These are phyloP conservation scores for Nicotiana noctiflora DNA, from an alignment of 257 asterid species.

Conservation along the genomic window DNA sequence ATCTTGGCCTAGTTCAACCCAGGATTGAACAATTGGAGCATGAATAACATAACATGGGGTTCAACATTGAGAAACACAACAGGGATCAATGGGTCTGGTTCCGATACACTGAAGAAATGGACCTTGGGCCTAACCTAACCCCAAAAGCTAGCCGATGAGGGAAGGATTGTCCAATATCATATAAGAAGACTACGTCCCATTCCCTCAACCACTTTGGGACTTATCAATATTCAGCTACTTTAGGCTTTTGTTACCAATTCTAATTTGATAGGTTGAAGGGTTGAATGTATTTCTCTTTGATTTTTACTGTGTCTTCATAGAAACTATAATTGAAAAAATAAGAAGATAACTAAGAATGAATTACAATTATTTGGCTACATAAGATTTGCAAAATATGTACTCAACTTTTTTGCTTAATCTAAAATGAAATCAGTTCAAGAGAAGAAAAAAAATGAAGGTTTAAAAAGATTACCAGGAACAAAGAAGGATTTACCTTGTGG, in stretches of 20 bases:
- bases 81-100: too few relatives aligned
- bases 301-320: not conserved
- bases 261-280: not conserved
- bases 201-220: too few relatives aligned
- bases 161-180: too few relatives aligned
- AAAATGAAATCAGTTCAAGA: not conserved
- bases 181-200: too few relatives aligned
- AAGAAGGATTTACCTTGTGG: not conserved
- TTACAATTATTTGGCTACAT: not conserved
- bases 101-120: too few relatives aligned
- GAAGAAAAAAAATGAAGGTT: not conserved
- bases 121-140: too few relatives aligned
- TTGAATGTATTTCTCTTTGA: not conserved
- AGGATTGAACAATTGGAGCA: too few relatives aligned
- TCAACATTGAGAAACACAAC: too few relatives aligned
- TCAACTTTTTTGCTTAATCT: not conserved
- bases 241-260: not conserved
- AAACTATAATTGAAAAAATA: not conserved
- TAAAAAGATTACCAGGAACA: not conserved
- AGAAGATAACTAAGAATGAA: not conserved
- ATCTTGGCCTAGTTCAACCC: too few relatives aligned
- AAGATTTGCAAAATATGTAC: not conserved
- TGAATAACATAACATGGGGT: too few relatives aligned
- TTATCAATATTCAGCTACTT: not conserved
- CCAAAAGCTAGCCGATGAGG: too few relatives aligned